Conservation (phyloP, 495 filamentous ascomycete genomes). For the Podospora didyma region DNA sequence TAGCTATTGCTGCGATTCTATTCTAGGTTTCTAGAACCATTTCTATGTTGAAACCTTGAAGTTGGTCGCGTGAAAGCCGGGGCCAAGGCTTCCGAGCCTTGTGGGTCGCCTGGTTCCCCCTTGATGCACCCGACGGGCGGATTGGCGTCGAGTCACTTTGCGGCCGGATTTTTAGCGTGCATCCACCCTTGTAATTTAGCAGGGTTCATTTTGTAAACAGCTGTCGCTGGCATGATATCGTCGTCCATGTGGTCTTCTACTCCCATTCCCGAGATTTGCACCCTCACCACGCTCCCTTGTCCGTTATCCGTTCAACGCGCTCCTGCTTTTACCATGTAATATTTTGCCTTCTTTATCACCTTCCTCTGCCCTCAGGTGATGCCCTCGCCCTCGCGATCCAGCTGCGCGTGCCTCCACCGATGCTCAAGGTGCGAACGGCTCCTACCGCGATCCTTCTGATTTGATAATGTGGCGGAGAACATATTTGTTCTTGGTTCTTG, state of each 20-base stretch:
- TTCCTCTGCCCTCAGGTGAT: conserved; percentile 11
- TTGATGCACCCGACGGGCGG: background rate
- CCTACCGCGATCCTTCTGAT: conserved; percentile 3
- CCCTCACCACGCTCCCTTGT: background rate
- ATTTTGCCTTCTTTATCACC: conserved; percentile 2
- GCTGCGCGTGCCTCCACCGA: conserved; percentile 13
- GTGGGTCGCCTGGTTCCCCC: no score
- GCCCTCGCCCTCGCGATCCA: background rate
- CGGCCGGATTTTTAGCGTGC: conserved; percentile 7
- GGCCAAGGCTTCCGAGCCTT: no score
- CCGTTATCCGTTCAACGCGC: background rate
- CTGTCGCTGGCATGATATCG: conserved; percentile 11
- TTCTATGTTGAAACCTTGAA: no score
- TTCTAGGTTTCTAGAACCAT: no score
- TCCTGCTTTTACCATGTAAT: background rate
- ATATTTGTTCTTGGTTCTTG: conserved; percentile 77
- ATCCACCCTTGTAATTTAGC: background rate
- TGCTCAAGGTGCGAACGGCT: conserved; percentile 9
- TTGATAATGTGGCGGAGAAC: conserved; percentile 75
- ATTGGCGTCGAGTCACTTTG: conserved; percentile 3
- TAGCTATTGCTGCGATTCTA: no score
- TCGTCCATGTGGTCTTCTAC: conserved; percentile 8
- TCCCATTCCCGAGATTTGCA: conserved; percentile 7
- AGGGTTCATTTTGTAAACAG: conserved; percentile 7
- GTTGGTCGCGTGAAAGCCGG: no score